These are phyloP conservation scores for Plantago coronopus DNA, from an alignment of 305 asterid genomes.

Conservation along the genomic window DNA sequence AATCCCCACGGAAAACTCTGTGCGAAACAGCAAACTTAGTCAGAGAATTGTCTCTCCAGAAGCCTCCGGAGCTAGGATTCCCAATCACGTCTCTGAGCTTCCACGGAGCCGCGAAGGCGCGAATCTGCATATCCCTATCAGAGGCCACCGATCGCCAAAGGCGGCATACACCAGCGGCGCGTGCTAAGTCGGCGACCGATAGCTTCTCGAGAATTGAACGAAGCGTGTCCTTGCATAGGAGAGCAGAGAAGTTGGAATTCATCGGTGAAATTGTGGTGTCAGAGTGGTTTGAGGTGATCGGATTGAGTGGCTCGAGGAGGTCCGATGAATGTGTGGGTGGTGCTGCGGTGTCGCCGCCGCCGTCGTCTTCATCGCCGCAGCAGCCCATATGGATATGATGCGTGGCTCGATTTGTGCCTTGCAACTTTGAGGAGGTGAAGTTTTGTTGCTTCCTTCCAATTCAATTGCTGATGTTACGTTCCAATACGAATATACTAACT, in stretches of 20 bases:
- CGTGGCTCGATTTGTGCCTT: conserved; percentile 2
- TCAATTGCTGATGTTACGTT: not conserved
- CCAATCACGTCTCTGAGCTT: conserved; percentile 68
- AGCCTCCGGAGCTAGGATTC: conserved; percentile 70
- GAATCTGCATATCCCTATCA: conserved; percentile 61
- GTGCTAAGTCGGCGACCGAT: conserved; percentile 62
- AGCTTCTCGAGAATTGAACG: conserved; percentile 63
- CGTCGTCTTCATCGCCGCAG: conserved; percentile 40
- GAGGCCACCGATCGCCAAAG: conserved; percentile 73
- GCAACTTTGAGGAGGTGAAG: not conserved
- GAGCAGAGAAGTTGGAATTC: conserved; percentile 78
- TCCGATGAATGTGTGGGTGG: conserved; percentile 22
- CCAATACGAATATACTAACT: too few species aligned
- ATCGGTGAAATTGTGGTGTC: conserved; percentile 59
- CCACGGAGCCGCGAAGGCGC: conserved; percentile 82
- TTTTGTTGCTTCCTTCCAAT: conserved; percentile 15
- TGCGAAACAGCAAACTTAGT: conserved; percentile 87
- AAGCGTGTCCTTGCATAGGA: conserved; percentile 75
- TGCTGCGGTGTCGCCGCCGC: conserved; percentile 19
- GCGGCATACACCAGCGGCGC: conserved; percentile 79
- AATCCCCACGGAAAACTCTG: conserved; percentile 60
- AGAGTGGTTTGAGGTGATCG: conserved; percentile 1
- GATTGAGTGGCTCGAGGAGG: conserved; percentile 36
- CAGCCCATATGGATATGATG: conserved; percentile 35
- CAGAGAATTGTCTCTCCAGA: conserved; percentile 85